Base-by-base conservation (phyloP, 768 basidiomycete genomes). In the Boletus subcaerulescens region DNA sequence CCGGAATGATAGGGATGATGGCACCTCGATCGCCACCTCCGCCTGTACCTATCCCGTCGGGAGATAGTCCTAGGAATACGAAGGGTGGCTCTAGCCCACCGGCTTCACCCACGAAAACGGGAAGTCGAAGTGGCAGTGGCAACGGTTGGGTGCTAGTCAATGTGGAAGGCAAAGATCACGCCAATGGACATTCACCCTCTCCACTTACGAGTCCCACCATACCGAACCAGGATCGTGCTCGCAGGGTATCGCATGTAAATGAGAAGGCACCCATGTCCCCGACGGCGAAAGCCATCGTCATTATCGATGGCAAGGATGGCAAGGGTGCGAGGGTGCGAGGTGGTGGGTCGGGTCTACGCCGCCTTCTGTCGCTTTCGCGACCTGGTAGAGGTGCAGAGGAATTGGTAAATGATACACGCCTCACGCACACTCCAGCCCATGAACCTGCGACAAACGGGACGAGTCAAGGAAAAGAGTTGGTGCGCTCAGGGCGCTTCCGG, bases 141-240 rank as follows among this genome's bases (percentile, higher is more conserved):
- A 73, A 81, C 61, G 85, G 85, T 24, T 86, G 85, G 85, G 85
- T 86, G 3, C 71, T 86, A 24, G 80, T 86, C 36, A 86, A 83
- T 48, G 79, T 86, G 15, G 84, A 83, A 55, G 75, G 76, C 31
- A 70, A 71, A 57, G 70, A 68, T 47, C 73, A 69, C 42, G 53
- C 48, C 42, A 61, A 59, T 36, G 63, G 60, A 39, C 65, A 70
- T 33, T 54, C 55, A 9, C 44, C 64, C 15, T 62, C 61, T 43
- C 65, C 63, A 46, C 58, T 62, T 45, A 52, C 52, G 15, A 63
- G 69, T 18, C 64, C 68, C 20, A 67, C 67, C 29, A 64, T 70
- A 46, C 66, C 65, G 20, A 65, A 52, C 47, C 69, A 63, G 32
- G 68, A 74, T 24, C 70, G 67, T 32, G 32, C 57, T 48, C 68